Base-by-base conservation (phyloP, 108 stramenopile species). In the Skeletonema tropicum region DNA sequence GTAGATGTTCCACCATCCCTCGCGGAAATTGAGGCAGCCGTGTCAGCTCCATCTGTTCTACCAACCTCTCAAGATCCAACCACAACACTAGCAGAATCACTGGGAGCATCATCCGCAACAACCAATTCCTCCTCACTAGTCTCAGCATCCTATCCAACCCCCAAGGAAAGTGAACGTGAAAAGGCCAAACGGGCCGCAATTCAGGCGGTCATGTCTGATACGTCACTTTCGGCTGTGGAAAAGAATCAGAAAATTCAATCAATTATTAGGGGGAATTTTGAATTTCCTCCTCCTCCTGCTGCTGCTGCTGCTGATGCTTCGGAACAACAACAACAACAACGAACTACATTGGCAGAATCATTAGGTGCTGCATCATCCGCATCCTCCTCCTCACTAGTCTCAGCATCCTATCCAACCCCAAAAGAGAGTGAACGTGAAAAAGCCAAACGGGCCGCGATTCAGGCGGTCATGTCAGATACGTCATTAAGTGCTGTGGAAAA, bases 231-330 rank as follows among this genome's bases (percentile, higher is more conserved):
- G 17, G 19, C 71, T n/a, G 36, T 52, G 12, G 71, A 70, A 42
- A 70, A 57, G 59, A 75, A 84, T 60, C 9, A 45, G 2, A 36
- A 39, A 33, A 72, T 84, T 39, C 83, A 75, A 39, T 36, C 75
- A 25, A 83, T 83, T 30, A 59, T 83, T 49, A 29, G 49, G 32
- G 73, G 73, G 2, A 63, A 74, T 57, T 57, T 25, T 60, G 60
- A 57, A 39, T 38, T 12, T 9, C 15, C 68, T 35, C 2, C 23
- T 25, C 7, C 59, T 5, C 33, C 49, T 32, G 13, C n/a, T 3
- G 19, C 32, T 52, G 23, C 19, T 52, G 7, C 49, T 12, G 48
- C 48, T 49, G 30, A n/a, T n/a, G n/a, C n/a, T n/a, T n/a, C n/a
- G n/a, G n/a, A n/a, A n/a, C n/a, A n/a, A n/a, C n/a, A n/a, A n/a